Percentiles rank a stretch among this genome's conserved stretches.
Evolutionary conservation across 225 moss, liverwort and hornwort genomes (phyloP).

Genomic region (Bryoerythrophyllum caledonicum): DNA sequence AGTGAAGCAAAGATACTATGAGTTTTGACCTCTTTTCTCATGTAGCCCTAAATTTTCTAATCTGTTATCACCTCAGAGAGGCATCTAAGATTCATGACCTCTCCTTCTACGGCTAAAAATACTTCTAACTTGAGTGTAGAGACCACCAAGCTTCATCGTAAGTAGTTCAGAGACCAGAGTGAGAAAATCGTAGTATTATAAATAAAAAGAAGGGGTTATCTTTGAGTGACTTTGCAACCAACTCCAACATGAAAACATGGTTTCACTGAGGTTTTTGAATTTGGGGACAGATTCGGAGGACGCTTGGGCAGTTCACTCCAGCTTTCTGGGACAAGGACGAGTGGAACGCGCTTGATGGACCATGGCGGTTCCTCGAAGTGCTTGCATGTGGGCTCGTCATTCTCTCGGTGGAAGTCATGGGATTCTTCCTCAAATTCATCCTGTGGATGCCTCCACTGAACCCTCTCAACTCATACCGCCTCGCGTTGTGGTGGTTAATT

Average conservation of each 20-base stretch:
- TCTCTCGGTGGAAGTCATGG: constrained; percentile 85
- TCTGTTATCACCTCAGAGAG: no score
- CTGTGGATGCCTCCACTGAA: constrained; percentile 94
- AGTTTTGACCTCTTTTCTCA: no score
- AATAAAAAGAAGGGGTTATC: no score
- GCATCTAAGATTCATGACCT: no score
- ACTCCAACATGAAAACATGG: background rate
- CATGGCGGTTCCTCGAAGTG: constrained; percentile 89
- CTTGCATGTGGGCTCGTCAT: constrained; percentile 73
- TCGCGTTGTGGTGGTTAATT: constrained; percentile 92
- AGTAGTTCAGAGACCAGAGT: no score
- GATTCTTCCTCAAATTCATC: constrained; percentile 82
- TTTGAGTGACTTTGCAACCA: no score
- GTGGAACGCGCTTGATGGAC: constrained; percentile 89
- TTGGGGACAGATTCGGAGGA: constrained; percentile 64
- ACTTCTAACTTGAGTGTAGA: no score
- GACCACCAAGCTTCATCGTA: no score
- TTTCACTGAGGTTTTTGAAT: background rate
- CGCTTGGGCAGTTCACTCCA: constrained; percentile 90
- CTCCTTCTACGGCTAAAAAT: no score
- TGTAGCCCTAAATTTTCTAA: no score
- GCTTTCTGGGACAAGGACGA: constrained; percentile 98
- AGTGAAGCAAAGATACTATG: no score
- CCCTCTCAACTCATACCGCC: constrained; percentile 85
- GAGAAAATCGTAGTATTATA: no score